Evolutionary conservation across 2,329 filamentous ascomycete species (phyloP).

Genomic region (Fusarium clavum): DNA sequence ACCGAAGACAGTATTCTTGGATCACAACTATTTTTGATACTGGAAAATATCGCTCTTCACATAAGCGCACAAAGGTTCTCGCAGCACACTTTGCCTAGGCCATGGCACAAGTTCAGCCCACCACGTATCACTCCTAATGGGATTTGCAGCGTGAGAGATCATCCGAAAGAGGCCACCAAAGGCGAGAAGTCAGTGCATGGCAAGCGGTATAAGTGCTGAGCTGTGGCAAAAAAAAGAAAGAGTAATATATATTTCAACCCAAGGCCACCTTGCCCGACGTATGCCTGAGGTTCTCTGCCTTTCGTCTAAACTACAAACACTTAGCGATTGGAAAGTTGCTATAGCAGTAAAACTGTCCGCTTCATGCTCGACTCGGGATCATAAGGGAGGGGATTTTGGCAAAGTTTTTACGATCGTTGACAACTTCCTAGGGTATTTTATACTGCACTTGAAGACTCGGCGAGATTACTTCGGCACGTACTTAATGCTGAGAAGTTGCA

Average conservation of each 20-base stretch:
- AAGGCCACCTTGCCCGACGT: neutral
- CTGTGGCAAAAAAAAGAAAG: neutral
- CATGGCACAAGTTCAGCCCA: neutral
- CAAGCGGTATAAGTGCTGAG: neutral
- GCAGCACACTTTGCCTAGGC: neutral
- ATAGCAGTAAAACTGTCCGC: neutral
- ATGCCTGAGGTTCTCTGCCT: neutral
- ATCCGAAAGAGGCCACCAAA: neutral
- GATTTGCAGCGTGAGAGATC: neutral
- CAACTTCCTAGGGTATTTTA: neutral
- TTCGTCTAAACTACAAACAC: neutral
- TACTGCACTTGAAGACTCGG: neutral
- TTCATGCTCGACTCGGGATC: neutral
- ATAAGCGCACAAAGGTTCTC: neutral
- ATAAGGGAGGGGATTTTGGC: neutral
- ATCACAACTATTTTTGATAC: neutral
- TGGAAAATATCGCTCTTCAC: neutral
- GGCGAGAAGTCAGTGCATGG: fast-evolving
- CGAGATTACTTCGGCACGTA: neutral
- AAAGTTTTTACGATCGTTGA: neutral
- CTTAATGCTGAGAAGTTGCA: fast-evolving
- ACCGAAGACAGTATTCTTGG: neutral
- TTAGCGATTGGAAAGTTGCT: neutral
- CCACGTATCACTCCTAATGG: neutral
- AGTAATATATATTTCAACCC: neutral